Evolutionary conservation across 768 basidiomycete species (phyloP).

Genomic region (Suillus clintonianus): DNA sequence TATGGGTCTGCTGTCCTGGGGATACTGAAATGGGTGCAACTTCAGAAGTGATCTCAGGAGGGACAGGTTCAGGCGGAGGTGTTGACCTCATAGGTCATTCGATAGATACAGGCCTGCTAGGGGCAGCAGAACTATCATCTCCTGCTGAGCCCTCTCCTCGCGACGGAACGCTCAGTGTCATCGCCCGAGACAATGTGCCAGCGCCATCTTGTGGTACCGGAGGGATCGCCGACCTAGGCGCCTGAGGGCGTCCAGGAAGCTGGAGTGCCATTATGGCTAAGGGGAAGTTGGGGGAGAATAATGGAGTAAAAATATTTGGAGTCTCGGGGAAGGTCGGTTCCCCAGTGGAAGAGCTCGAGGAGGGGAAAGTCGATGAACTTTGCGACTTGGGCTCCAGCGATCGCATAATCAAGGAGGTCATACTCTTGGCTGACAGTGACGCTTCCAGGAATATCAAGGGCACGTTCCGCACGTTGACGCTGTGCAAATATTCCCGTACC

Average conservation of each 20-base stretch:
- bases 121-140: background rate
- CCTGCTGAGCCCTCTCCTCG: background rate
- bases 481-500: conserved; percentile 35
- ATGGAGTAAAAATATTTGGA: conserved; percentile 58
- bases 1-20: background rate
- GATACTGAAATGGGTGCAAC: background rate
- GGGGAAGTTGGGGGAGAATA: conserved; percentile 39
- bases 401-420: conserved; percentile 45
- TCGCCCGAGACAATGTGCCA: conserved; percentile 44
- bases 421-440: conserved; percentile 57
- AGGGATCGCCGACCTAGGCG: conserved; percentile 36
- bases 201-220: conserved; percentile 29
- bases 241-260: conserved; percentile 12
- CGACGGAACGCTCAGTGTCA: conserved; percentile 31
- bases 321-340: conserved; percentile 79
- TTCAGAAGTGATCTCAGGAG: background rate
- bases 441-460: conserved; percentile 45
- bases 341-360: conserved; percentile 33
- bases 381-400: conserved; percentile 37
- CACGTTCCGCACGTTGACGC: conserved; percentile 40
- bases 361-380: conserved; percentile 23
- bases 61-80: conserved; percentile 1
- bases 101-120: conserved; percentile 18
- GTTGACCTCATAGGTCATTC: background rate
- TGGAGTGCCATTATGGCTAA: conserved; percentile 12